These are phyloP conservation scores for Lepidopterella palustris DNA, from an alignment of 495 filamentous ascomycete genomes.

Conservation along the genomic window DNA sequence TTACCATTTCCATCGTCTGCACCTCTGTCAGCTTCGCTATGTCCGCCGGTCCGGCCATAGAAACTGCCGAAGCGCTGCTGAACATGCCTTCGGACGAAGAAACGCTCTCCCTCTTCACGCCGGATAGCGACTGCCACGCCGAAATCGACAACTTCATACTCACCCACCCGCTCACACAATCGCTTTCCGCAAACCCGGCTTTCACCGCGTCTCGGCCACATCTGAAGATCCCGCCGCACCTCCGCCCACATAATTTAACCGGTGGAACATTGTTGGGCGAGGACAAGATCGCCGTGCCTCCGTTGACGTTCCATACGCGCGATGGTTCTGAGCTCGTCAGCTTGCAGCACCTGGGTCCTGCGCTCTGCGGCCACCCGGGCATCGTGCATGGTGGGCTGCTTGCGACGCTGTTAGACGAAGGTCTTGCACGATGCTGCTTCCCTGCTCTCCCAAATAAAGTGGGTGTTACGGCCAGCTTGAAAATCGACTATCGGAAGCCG, in stretches of 20 bases:
- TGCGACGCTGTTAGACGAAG: slow-evolving; percentile 89
- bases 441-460: slow-evolving; percentile 81
- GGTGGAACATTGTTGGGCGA: slow-evolving; percentile 72
- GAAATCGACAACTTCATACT: slow-evolving; percentile 63
- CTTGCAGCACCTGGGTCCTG: slow-evolving; percentile 70
- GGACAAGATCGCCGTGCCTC: slow-evolving; percentile 74
- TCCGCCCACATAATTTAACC: slow-evolving; percentile 70
- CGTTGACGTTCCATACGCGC: slow-evolving; percentile 64
- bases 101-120: slow-evolving; percentile 58
- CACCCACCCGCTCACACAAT: slow-evolving; percentile 61
- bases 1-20: slow-evolving; percentile 9
- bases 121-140: slow-evolving; percentile 50
- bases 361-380: slow-evolving; percentile 85
- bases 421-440: slow-evolving; percentile 85
- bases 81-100: slow-evolving; percentile 62
- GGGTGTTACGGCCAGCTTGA: slow-evolving; percentile 85
- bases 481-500: slow-evolving; percentile 80
- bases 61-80: slow-evolving; percentile 36
- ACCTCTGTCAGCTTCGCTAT: slow-evolving; percentile 49
- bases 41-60: slow-evolving; percentile 44
- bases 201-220: slow-evolving; percentile 79
- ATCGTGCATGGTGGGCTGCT: slow-evolving; percentile 88
- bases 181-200: slow-evolving; percentile 59
- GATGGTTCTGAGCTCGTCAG: slow-evolving; percentile 66
- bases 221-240: slow-evolving; percentile 64